These are phyloP conservation scores for Ligustrum vulgare DNA, from an alignment of 257 asterid species.

Conservation along the genomic window DNA sequence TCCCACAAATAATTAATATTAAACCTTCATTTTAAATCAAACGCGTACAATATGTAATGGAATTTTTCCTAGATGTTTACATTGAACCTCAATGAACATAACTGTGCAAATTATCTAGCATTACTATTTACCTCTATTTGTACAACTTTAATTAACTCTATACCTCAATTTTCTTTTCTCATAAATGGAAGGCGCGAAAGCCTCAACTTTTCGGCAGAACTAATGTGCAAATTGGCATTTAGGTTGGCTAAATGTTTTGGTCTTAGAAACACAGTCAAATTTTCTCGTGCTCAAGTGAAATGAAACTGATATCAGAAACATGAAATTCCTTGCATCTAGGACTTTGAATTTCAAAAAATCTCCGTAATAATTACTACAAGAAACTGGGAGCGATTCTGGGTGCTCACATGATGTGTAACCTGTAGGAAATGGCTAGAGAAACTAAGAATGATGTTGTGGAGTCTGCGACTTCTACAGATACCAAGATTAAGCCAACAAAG, in stretches of 20 bases:
- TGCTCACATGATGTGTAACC: neutral
- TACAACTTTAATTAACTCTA: neutral
- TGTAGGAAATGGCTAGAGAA: slow-evolving; percentile 62
- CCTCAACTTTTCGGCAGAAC: neutral
- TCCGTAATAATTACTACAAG: neutral
- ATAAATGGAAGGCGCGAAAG: neutral
- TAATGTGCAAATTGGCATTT: neutral
- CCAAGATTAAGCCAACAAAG: slow-evolving; percentile 46
- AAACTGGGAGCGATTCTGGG: neutral
- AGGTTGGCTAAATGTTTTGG: neutral
- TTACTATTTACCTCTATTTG: neutral
- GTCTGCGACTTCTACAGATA: slow-evolving; percentile 39
- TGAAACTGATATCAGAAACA: neutral
- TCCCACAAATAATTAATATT: neutral
- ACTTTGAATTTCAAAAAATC: neutral
- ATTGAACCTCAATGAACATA: neutral
- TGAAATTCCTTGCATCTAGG: slow-evolving; percentile 7
- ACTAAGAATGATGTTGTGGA: slow-evolving; percentile 49
- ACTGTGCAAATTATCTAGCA: neutral
- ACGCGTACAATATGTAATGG: neutral
- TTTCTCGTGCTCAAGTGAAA: neutral
- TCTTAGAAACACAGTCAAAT: neutral
- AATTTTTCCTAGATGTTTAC: neutral
- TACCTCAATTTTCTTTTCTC: neutral
- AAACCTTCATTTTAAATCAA: neutral